These are phyloP conservation scores for Parasitella parasitica DNA, from an alignment of 371 early-diverging fungal genomes.

Conservation along the genomic window DNA sequence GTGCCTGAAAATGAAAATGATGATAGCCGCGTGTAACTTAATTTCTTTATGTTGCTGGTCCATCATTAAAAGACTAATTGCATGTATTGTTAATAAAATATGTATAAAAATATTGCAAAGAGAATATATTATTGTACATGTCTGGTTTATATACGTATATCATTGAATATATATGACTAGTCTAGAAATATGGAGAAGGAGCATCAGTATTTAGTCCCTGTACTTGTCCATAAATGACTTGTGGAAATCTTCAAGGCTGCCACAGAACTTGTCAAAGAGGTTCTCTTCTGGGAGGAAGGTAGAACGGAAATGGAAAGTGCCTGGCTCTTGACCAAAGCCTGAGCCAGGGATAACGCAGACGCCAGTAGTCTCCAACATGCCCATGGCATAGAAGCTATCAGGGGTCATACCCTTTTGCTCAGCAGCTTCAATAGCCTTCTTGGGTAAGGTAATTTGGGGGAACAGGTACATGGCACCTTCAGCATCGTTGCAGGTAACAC, in stretches of 20 bases:
- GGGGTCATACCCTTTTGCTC: conserved; percentile 62
- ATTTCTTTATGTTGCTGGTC: background rate
- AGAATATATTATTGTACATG: background rate
- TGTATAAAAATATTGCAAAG: background rate
- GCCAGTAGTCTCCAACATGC: conserved; percentile 91
- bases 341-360: conserved; percentile 68
- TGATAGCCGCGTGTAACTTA: too few relatives aligned
- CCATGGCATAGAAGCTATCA: conserved; percentile 88
- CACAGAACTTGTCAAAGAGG: conserved; percentile 86
- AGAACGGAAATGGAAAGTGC: conserved; percentile 94
- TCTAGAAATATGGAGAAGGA: background rate
- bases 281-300: conserved; percentile 95
- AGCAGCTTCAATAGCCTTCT: conserved; percentile 78
- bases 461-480: conserved; percentile 97
- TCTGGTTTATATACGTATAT: background rate
- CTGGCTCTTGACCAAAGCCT: conserved; percentile 90
- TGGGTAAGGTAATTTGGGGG: conserved; percentile 78
- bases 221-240: conserved; percentile 76
- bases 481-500: conserved; percentile 85
- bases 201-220: conserved; percentile 17
- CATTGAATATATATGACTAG: background rate
- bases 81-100: background rate
- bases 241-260: conserved; percentile 77
- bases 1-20: background rate
- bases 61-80: background rate